Evolutionary conservation across 2,329 filamentous ascomycete species (phyloP), one percentile per base, ranked within the genome.

Genomic region (Pestalotiopsis sp.): DNA sequence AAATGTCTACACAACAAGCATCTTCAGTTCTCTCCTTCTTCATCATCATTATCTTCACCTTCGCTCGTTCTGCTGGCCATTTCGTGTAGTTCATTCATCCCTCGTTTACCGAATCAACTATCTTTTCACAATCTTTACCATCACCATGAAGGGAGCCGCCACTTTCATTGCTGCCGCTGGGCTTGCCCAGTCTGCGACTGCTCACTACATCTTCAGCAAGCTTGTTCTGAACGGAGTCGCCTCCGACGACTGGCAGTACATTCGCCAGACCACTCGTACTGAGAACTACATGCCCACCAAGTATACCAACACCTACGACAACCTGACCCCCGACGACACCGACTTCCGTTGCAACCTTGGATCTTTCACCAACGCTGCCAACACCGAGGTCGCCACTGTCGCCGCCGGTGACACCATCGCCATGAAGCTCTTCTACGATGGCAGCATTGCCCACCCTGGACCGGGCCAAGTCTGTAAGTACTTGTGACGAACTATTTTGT

Each of bases 401-500:
- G 49, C 41, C 6, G 41, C 63, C 4, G 63, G 63, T 23, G 63
- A 57, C 17, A 38, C 41, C 6, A n/a, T 65, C 13, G 63, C 23
- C 4, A 56, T 65, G 41, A 52, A 65, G 45, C 63, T 65, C 25
- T 65, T 52, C 9, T 65, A 65, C 41, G 23, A 57, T 38, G 63
- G 41, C n/a, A 65, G 41, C 45, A 57, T 65, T 31, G 27, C 23
- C 13, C 63, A 65, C 45, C 63, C 65, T 9, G 71, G 69, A 7
- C 70, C 70, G 13, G 70, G 70, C 39, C 63, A 69, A 52, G 68
- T 70, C 4, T 66, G 67, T 36, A 39, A 70, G 52, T 36, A 9
- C 31, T 7, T 7, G 31, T 6, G 31, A 36, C 31, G 5, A 9
- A 36, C 5, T 7, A 7, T 7, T 36, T 9, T 36, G 31, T 36